Conservation (phyloP, 176 grass and related monocot species). For the Phragmites australis region DNA sequence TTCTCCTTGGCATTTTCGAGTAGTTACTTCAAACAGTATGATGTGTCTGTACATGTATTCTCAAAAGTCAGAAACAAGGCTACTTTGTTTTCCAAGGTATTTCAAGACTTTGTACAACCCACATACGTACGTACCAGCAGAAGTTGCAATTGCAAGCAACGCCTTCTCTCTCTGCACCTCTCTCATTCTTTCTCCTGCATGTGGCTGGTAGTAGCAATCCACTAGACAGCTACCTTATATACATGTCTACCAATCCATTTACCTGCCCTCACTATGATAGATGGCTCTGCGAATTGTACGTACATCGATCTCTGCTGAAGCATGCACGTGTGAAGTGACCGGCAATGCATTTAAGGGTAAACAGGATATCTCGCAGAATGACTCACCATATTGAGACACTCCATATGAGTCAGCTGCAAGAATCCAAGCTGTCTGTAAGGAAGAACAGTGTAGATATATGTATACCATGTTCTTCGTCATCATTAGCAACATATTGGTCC, state of each 20-base stretch:
- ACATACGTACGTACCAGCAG: constrained; percentile 28
- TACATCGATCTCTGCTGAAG: constrained; percentile 28
- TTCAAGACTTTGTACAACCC: constrained; percentile 44
- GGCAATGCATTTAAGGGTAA: constrained; percentile 49
- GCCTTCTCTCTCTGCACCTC: neutral
- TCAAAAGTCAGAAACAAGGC: constrained; percentile 39
- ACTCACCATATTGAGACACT: constrained; percentile 53
- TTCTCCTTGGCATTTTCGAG: constrained; percentile 33
- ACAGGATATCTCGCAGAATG: constrained; percentile 48
- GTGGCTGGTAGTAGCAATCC: neutral
- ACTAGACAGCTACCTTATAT: neutral
- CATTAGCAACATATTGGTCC: constrained; percentile 48
- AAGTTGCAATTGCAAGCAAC: constrained; percentile 41
- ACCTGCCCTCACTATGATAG: constrained; percentile 18
- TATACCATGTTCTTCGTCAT: constrained; percentile 35
- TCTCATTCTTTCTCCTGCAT: neutral
- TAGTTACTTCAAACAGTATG: constrained; percentile 33
- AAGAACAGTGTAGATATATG: constrained; percentile 44
- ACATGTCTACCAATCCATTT: constrained; percentile 10
- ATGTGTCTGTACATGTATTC: constrained; percentile 33
- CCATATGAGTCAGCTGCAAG: constrained; percentile 59
- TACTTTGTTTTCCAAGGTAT: constrained; percentile 53
- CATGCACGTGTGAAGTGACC: constrained; percentile 44
- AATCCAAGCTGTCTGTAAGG: constrained; percentile 46
- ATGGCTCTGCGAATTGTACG: constrained; percentile 3